Evolutionary conservation across 345 rosid species (phyloP).

Genomic region (Firmiana major): DNA sequence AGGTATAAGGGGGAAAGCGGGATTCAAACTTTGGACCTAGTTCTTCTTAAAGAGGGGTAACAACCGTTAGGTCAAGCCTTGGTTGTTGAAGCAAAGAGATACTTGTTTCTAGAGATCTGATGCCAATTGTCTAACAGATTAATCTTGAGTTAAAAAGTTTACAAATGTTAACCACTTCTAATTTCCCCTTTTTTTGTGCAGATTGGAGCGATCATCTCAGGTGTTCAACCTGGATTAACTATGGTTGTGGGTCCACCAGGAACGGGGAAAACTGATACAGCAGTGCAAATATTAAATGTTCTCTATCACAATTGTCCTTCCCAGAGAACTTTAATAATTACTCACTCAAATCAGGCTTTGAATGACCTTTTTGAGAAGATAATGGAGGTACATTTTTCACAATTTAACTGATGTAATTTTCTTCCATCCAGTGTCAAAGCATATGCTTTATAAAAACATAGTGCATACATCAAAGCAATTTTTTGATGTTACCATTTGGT

Average conservation of each 20-base stretch:
- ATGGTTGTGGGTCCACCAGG: constrained; percentile 99
- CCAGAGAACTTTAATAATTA: constrained; percentile 94
- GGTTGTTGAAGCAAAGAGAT: not conserved
- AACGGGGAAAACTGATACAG: constrained; percentile 98
- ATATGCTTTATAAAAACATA: not conserved
- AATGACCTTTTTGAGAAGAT: constrained; percentile 90
- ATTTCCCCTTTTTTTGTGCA: constrained; percentile 30
- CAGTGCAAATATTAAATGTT: constrained; percentile 92
- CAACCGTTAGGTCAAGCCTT: too few relatives aligned
- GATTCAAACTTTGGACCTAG: too few relatives aligned
- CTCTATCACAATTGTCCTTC: constrained; percentile 97
- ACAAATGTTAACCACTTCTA: constrained; percentile 2
- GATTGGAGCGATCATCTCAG: constrained; percentile 96
- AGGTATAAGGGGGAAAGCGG: too few relatives aligned
- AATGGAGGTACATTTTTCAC: constrained; percentile 16
- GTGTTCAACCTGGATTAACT: constrained; percentile 94
- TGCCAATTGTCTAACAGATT: not conserved
- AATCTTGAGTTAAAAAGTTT: not conserved
- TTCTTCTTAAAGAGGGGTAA: too few relatives aligned
- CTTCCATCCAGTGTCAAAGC: not conserved
- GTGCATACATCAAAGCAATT: not conserved
- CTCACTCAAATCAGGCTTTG: constrained; percentile 97
- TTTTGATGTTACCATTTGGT: constrained; percentile 6
- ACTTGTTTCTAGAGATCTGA: not conserved
- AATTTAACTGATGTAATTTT: not conserved